Conservation (phyloP, 2,329 filamentous ascomycete genomes). For the Colletotrichum simmondsii region DNA sequence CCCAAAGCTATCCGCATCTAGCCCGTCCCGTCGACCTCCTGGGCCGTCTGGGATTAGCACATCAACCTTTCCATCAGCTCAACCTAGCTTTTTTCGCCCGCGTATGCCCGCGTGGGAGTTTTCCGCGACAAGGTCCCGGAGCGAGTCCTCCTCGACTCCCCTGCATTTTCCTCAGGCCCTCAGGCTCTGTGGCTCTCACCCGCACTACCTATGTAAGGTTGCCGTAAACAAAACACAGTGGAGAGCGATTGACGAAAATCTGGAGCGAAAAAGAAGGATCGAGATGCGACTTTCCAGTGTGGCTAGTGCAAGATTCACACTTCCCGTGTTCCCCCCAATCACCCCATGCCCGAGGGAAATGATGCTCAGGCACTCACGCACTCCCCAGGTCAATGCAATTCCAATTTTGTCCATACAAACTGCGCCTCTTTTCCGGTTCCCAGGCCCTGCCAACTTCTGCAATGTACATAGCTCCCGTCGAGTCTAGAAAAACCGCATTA, state of each 20-base stretch:
- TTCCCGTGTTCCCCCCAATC: neutral
- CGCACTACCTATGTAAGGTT: neutral
- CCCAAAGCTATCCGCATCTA: constrained; percentile 24
- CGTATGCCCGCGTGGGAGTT: neutral
- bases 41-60: constrained; percentile 3
- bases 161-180: too few relatives aligned
- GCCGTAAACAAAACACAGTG: neutral
- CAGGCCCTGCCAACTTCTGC: constrained; percentile 27
- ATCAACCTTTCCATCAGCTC: neutral
- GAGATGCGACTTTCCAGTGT: neutral
- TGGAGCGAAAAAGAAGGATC: neutral
- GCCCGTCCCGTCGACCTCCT: constrained; percentile 2
- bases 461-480: neutral
- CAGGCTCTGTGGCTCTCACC: neutral
- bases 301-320: too few relatives aligned
- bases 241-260: neutral
- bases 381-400: neutral
- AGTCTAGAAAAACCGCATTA: neutral
- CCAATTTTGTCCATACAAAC: neutral
- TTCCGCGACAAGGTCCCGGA: constrained; percentile 5
- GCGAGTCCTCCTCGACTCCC: constrained; percentile 12
- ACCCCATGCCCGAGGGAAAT: neutral
- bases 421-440: constrained; percentile 24
- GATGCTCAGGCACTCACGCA: too few relatives aligned
- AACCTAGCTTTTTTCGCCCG: neutral